Percentiles rank a stretch among this genome's conserved stretches.
Evolutionary conservation across 2,329 filamentous ascomycete species (phyloP).

Genomic region (Exophiala mesophila): DNA sequence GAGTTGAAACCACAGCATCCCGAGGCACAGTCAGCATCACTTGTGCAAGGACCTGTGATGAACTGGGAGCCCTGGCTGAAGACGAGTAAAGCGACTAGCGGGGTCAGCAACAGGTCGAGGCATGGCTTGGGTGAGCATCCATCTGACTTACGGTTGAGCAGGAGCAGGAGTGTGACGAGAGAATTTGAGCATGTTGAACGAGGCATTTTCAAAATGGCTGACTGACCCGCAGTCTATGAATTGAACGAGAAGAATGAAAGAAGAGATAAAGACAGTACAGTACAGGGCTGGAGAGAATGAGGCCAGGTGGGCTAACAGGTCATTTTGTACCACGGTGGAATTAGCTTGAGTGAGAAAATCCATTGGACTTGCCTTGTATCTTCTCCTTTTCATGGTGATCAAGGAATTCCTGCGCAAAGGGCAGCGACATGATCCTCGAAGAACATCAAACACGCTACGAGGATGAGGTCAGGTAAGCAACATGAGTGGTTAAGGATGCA

Average conservation of each 20-base stretch:
- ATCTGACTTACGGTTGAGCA: slow-evolving; percentile 16
- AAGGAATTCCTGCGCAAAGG: no score
- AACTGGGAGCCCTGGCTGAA: slow-evolving; percentile 26
- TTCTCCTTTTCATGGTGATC: no score
- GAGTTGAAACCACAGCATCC: slow-evolving; percentile 29
- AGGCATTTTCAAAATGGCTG: slow-evolving; percentile 11
- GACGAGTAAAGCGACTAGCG: slow-evolving; percentile 11
- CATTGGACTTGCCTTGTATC: no score
- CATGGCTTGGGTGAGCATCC: background rate
- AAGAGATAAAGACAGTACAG: background rate
- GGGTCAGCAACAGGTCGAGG: background rate
- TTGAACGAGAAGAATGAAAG: slow-evolving; percentile 10
- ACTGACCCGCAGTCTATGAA: slow-evolving; percentile 9
- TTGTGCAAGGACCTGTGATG: slow-evolving; percentile 28
- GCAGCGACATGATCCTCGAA: no score
- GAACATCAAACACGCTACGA: no score
- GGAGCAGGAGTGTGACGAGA: slow-evolving; percentile 8
- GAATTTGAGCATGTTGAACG: slow-evolving; percentile 7
- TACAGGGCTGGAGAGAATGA: slow-evolving; percentile 2
- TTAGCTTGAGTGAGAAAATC: no score
- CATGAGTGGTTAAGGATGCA: no score
- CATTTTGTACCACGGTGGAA: background rate
- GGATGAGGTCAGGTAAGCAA: no score
- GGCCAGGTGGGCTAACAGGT: background rate
- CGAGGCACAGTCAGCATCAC: slow-evolving; percentile 28